Base-by-base conservation (phyloP, 305 asterid genomes). In the Euphrasia arctica region DNA sequence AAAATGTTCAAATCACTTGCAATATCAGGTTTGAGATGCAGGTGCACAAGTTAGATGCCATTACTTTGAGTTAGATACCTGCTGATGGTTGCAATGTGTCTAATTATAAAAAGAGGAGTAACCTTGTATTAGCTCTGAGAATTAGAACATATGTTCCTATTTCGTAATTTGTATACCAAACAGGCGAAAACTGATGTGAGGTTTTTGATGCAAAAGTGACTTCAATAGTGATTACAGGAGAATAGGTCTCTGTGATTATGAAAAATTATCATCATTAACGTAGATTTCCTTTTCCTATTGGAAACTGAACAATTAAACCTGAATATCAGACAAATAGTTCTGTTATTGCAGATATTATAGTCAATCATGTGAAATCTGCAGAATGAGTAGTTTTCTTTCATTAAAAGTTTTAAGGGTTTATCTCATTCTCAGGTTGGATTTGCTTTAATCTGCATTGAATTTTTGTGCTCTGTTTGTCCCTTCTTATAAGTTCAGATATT, bases 391-490 rank as follows among this genome's bases (percentile, higher is more conserved):
- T 9, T 42, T 42, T 42, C n/a, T 2, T 10, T 9, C 9, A 42
- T 10, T 2, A 42, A 42, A 42, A 12, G 1, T 42, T 42, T 42
- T 8, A 9, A 42, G 48, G 6, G 9, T 63, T 48, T 34, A 5
- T 34, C 41, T 34, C 41, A 4, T 34, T 34, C 41, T 34, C 41
- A 34, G 41, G 41, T 34, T 34, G 41, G 66, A 7, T 58, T 63
- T 8, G 27, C 29, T 11, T 64, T 63, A 62, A 2, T 4, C 62
- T 54, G 36, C 48, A 2, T 5, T 10, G 12, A 9, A 45, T 29
- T 39, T 57, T 25, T 11, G 48, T 43, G 18, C 67, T 55, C 64
- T 9, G 41, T 61, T 68, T 11, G n/a, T 34, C 39, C 58, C 62
- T 29, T 34, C 13, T 45, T 45, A 7, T 36, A 56, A 61, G 25